Conservation (phyloP, 169 alveolate genomes). For the Cryptosporidium ubiquitum region DNA sequence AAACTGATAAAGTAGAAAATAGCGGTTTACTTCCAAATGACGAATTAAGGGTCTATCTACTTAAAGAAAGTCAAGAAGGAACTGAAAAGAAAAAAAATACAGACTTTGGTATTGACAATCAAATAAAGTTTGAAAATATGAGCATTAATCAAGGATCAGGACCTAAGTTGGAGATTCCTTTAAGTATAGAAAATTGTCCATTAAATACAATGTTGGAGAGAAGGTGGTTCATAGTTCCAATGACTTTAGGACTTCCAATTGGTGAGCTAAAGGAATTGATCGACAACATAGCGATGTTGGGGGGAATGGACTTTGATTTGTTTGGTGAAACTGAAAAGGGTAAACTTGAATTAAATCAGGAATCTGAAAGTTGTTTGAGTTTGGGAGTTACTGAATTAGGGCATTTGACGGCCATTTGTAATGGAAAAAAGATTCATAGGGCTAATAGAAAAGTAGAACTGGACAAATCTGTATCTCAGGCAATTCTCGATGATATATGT, state of each 20-base stretch:
- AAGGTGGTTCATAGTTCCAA: conserved; percentile 51
- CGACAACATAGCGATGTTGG: conserved; percentile 49
- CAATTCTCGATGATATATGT: conserved; percentile 27
- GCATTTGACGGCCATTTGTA: conserved; percentile 28
- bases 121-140: not conserved
- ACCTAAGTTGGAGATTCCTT: conserved; percentile 27
- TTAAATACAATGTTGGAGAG: conserved; percentile 50
- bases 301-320: conserved; percentile 30
- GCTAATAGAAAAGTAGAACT: not conserved
- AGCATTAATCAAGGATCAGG: not conserved
- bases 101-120: not conserved
- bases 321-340: conserved; percentile 42
- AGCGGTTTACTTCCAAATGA: conserved; percentile 45
- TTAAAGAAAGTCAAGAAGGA: not conserved
- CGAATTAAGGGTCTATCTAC: conserved; percentile 11
- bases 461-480: conserved; percentile 28
- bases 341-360: conserved; percentile 7
- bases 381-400: conserved; percentile 41
- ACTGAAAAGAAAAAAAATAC: not conserved
- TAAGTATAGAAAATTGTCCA: conserved; percentile 49
- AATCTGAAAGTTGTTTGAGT: not conserved
- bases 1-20: not conserved
- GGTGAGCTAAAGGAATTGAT: conserved; percentile 1
- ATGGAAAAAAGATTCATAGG: not conserved
- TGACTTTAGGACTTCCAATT: conserved; percentile 5